Conservation (phyloP, 2,329 filamentous ascomycete genomes). For the Tolypocladium endophyticum region DNA sequence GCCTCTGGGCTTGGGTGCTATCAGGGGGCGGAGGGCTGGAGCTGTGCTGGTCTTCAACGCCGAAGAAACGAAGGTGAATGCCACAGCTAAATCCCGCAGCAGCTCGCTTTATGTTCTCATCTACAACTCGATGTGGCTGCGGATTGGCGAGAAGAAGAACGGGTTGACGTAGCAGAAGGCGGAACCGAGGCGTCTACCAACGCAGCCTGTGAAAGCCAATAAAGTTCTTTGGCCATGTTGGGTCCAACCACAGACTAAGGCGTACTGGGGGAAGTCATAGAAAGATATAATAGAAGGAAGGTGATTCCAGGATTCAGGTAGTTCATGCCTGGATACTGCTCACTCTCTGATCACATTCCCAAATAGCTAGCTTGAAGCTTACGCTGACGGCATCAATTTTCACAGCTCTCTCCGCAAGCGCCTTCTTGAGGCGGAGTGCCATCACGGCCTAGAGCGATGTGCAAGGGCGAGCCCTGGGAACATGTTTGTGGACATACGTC, state of each 20-base stretch:
- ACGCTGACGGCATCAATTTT: background rate
- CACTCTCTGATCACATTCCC: too few species aligned
- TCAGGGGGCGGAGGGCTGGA: background rate
- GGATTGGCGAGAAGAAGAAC: background rate
- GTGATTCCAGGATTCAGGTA: too few species aligned
- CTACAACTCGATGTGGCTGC: background rate
- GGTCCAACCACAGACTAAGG: too few species aligned
- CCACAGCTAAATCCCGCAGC: background rate
- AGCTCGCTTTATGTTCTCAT: background rate
- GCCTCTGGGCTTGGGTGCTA: background rate
- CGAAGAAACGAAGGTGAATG: background rate
- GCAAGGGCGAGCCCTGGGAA: slow-evolving; percentile 1
- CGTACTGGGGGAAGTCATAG: background rate
- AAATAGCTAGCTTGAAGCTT: background rate
- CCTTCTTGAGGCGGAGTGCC: background rate
- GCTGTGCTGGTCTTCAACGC: background rate
- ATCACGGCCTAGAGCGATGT: slow-evolving; percentile 1
- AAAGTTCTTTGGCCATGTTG: background rate
- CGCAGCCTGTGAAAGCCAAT: background rate
- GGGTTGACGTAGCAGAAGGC: background rate
- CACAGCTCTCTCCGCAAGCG: background rate
- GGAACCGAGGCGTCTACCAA: background rate
- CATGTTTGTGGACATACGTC: slow-evolving; percentile 8
- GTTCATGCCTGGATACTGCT: background rate
- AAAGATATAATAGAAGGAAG: background rate